Percentiles rank a stretch among this genome's conserved stretches.
phyloP scores from a whole-genome alignment of 805 yeast genomes.

The Blastobotrys mokoenaii region DNA sequence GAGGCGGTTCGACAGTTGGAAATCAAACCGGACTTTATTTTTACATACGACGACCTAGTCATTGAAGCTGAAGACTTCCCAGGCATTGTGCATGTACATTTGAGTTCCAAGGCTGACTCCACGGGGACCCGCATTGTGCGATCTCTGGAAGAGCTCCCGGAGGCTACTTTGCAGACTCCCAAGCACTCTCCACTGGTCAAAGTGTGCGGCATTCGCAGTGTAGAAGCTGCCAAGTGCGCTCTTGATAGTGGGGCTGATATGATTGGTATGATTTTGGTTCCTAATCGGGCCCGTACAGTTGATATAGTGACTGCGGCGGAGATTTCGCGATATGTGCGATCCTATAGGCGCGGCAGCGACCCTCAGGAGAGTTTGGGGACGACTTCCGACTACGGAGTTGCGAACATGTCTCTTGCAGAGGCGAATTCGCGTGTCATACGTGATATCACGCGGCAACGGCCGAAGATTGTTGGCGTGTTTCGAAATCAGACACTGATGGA shows the following conservation, averaged over 20 bases:
- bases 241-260: slow-evolving; percentile 64
- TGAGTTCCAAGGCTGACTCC: neutral
- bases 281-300: slow-evolving; percentile 67
- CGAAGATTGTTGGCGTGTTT: slow-evolving; percentile 82
- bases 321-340: slow-evolving; percentile 33
- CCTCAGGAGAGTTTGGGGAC: slow-evolving; percentile 24
- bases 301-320: slow-evolving; percentile 36
- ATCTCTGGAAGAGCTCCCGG: neutral
- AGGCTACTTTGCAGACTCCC: neutral
- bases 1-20: neutral
- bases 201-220: slow-evolving; percentile 71
- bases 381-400: slow-evolving; percentile 40
- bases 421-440: slow-evolving; percentile 10
- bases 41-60: slow-evolving; percentile 4
- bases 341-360: slow-evolving; percentile 2
- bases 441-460: slow-evolving; percentile 36
- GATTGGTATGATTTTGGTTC: slow-evolving; percentile 83
- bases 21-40: slow-evolving; percentile 6
- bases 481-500: slow-evolving; percentile 68
- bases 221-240: slow-evolving; percentile 65
- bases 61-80: neutral
- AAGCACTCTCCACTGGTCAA: slow-evolving; percentile 44
- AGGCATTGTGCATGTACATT: neutral
- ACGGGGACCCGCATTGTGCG: neutral
- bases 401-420: slow-evolving; percentile 12